phyloP scores from a whole-genome alignment of 148 eudicot genomes.

The Camellia sinensis region DNA sequence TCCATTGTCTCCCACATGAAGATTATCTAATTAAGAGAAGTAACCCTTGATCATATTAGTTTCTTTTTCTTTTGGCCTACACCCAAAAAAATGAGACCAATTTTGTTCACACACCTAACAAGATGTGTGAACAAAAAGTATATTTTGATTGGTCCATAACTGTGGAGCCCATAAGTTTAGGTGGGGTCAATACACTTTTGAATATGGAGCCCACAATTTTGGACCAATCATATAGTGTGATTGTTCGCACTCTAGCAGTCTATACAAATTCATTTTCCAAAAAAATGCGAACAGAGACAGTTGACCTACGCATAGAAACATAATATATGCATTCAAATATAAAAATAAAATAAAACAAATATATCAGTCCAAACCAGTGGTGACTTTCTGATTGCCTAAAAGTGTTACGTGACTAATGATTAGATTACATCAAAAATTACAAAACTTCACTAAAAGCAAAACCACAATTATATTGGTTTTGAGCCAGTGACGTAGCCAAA shows the following conservation, averaged over 20 bases:
- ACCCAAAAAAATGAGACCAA: too few species aligned
- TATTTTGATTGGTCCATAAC: too few species aligned
- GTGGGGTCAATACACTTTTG: too few species aligned
- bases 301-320: neutral
- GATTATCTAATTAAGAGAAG: constrained; percentile 28
- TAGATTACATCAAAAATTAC: neutral
- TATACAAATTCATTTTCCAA: too few species aligned
- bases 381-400: neutral
- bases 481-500: neutral
- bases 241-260: too few species aligned
- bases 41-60: constrained; percentile 12
- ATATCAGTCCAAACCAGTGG: constrained; percentile 1
- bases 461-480: neutral
- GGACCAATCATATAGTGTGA: too few species aligned
- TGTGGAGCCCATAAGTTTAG: too few species aligned
- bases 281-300: neutral
- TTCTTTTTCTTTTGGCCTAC: neutral
- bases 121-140: too few species aligned
- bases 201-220: too few species aligned
- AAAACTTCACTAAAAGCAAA: neutral
- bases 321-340: neutral
- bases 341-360: neutral
- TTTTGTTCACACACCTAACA: too few species aligned
- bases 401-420: neutral
- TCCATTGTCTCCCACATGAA: constrained; percentile 38